Base-by-base conservation (phyloP, 2,329 filamentous ascomycete genomes). In the Geosmithia flava region DNA sequence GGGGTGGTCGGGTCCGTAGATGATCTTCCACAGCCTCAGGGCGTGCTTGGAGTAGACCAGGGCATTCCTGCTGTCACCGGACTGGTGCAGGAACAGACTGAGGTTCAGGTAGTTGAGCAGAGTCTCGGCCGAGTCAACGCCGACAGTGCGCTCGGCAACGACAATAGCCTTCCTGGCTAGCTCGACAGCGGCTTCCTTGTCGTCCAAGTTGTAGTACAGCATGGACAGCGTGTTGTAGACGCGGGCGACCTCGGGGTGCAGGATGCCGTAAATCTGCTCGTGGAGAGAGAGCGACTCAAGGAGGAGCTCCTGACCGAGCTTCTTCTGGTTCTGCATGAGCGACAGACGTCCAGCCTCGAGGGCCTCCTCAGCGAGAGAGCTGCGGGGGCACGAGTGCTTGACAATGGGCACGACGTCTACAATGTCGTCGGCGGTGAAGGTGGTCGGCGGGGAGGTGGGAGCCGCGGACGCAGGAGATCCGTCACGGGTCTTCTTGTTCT, bases 251-350 rank as follows among this genome's bases (percentile, higher is more conserved):
- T 98, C 93, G 1, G 93, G 90, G 62, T 98, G 93, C 23, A 98
- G 75, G 49, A 97, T 94, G 51, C 93, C 93, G 59, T 98, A 98
- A 56, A 98, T 97, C 66, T 98, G 93, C 72, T 98, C 93, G 60
- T 98, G 91, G 42, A 98, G 73, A 44, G 93, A 95, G 51, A 98
- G 71, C 39, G 90, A 96, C 67, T 98, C 93, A n/a, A 97, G 72
- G 29, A 98, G 78, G 49, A 98, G 77, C 66, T 98, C 93, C 66
- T 96, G 90, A 41, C 93, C 93, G 44, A 98, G 80, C 68, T 96
- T 93, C 69, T 87, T 91, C 71, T 98, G 89, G 62, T 87, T 85
- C 63, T 97, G 91, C 57, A 93, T 80, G 52, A 98, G 82, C n/a
- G 91, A 96, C 61, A 98, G 91, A 47, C 90, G 87, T 20, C 93